These are phyloP conservation scores for Leptographium procerum DNA, from an alignment of 2,329 filamentous ascomycete genomes.

Conservation along the genomic window DNA sequence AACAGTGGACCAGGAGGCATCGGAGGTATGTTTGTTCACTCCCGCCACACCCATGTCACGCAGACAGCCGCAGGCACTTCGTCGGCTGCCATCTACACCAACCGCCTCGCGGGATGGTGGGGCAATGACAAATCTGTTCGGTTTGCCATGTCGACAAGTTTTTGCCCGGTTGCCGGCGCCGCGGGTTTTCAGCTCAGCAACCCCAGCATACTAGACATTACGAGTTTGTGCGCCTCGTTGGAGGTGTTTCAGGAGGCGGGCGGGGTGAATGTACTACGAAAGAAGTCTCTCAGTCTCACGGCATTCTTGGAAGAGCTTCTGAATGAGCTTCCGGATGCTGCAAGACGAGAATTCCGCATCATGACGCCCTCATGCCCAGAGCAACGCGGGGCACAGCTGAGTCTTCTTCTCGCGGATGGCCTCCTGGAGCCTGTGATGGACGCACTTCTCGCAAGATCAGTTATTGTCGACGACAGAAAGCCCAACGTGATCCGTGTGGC, in stretches of 20 bases:
- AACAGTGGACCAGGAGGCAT: constrained; percentile 81
- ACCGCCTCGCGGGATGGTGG: constrained; percentile 75
- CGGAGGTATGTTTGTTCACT: constrained; percentile 70
- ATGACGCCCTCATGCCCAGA: constrained; percentile 59
- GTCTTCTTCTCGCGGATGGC: constrained; percentile 52
- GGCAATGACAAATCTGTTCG: constrained; percentile 66
- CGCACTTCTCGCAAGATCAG: constrained; percentile 53
- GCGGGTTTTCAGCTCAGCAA: constrained; percentile 77
- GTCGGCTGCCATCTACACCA: constrained; percentile 35
- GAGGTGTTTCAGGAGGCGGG: constrained; percentile 60
- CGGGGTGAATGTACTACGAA: constrained; percentile 54
- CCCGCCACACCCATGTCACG: constrained; percentile 52
- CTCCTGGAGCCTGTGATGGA: constrained; percentile 58
- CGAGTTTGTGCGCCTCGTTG: constrained; percentile 61
- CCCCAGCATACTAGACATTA: constrained; percentile 67
- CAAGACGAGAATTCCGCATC: constrained; percentile 38
- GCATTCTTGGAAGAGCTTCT: constrained; percentile 65
- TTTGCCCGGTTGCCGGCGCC: constrained; percentile 66
- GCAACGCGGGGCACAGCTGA: constrained; percentile 69
- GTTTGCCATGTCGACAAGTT: constrained; percentile 75
- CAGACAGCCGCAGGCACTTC: constrained; percentile 18
- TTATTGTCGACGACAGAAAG: constrained; percentile 73
- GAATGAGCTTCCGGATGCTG: constrained; percentile 24
- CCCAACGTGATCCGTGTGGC: constrained; percentile 78
- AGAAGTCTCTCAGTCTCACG: constrained; percentile 62